Conservation (phyloP, 495 filamentous ascomycete genomes). For the Neurospora sp. region DNA sequence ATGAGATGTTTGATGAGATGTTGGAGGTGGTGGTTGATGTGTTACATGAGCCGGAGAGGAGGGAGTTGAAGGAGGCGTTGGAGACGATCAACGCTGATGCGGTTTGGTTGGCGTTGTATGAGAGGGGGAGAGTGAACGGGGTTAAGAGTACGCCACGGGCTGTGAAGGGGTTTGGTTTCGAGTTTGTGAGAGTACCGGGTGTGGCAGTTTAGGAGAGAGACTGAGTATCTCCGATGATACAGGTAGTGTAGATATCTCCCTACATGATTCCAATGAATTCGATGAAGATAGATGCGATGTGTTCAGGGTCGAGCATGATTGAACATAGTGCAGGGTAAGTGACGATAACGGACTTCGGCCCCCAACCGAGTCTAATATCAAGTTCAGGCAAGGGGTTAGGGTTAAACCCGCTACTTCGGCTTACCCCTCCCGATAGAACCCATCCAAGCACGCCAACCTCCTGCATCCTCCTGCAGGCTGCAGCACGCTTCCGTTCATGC, state of each 20-base stretch:
- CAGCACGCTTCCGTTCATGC: background rate
- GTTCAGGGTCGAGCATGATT: background rate
- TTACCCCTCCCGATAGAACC: background rate
- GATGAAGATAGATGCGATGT: background rate
- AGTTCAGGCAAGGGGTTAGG: background rate
- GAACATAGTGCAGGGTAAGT: background rate
- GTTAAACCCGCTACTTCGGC: background rate
- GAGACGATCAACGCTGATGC: constrained; percentile 57
- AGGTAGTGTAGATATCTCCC: background rate
- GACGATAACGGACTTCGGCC: background rate
- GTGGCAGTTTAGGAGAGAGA: background rate
- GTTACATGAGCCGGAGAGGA: constrained; percentile 25
- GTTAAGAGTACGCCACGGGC: constrained; percentile 23
- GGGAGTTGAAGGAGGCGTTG: constrained; percentile 43
- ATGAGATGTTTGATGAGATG: constrained; percentile 59
- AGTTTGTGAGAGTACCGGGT: constrained; percentile 19
- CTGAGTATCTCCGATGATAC: background rate
- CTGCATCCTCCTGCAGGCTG: background rate
- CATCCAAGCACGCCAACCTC: background rate
- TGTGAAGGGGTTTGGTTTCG: constrained; percentile 31
- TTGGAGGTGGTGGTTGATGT: constrained; percentile 47
- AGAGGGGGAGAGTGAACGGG: constrained; percentile 25
- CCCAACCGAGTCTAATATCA: background rate
- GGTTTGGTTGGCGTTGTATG: constrained; percentile 55
- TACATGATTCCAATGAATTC: background rate